These are phyloP conservation scores for Diutina neorugosa DNA, from an alignment of 1,139 yeast genomes.

Conservation along the genomic window DNA sequence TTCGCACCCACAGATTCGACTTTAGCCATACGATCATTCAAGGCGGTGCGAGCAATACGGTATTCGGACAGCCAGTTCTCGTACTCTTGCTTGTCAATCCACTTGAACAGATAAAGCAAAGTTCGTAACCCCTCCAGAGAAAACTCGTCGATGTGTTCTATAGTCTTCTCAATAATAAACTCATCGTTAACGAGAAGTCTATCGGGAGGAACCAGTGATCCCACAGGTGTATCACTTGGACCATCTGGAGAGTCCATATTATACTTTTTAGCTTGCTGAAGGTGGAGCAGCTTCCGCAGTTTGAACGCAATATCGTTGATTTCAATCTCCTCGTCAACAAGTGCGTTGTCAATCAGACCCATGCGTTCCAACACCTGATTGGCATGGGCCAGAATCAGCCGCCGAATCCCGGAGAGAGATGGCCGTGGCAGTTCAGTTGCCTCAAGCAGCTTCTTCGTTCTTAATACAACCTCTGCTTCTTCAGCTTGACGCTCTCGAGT, in stretches of 20 bases:
- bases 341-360: conserved; percentile 44
- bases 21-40: conserved; percentile 50
- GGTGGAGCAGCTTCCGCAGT: conserved; percentile 52
- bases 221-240: neutral
- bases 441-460: conserved; percentile 23
- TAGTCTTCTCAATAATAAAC: conserved; percentile 67
- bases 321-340: conserved; percentile 43
- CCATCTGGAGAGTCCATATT: conserved; percentile 17
- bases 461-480: conserved; percentile 72
- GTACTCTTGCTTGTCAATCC: conserved; percentile 52
- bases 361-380: conserved; percentile 10
- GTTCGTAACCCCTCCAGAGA: conserved; percentile 94
- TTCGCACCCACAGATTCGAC: conserved; percentile 64
- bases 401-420: neutral
- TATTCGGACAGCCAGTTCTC: conserved; percentile 56
- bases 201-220: conserved; percentile 43
- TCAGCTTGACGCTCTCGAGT: conserved; percentile 55
- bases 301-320: conserved; percentile 45
- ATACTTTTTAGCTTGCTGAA: conserved; percentile 49
- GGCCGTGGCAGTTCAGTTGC: conserved; percentile 12
- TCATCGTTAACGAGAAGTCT: conserved; percentile 60
- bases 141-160: conserved; percentile 85
- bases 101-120: conserved; percentile 66
- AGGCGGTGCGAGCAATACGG: conserved; percentile 65
- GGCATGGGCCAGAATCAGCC: neutral